A percentile compares a stretch with the other conserved stretches of the same genome.
Conservation (phyloP, 2,329 filamentous ascomycete genomes). For the Teratosphaeria viscida region DNA sequence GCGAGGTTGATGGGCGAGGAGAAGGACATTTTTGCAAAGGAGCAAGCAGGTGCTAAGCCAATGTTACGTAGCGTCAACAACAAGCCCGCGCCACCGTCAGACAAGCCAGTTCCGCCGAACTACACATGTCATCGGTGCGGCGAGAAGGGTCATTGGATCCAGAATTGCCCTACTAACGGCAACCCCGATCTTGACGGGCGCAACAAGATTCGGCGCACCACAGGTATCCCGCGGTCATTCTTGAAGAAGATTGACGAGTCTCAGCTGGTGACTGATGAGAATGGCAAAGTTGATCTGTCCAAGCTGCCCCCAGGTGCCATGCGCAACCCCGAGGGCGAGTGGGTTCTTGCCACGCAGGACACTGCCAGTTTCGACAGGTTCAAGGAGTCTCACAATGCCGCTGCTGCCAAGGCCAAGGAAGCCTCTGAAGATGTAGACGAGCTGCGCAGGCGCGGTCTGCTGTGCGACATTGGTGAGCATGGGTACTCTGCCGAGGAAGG, state of each 20-base stretch:
- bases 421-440: conserved; percentile 72
- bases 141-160: conserved; percentile 97
- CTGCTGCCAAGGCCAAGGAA: conserved; percentile 66
- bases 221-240: conserved; percentile 91
- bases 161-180: conserved; percentile 95
- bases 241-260: conserved; percentile 83
- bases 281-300: conserved; percentile 62
- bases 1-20: conserved; percentile 85
- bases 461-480: conserved; percentile 93
- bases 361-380: conserved; percentile 95
- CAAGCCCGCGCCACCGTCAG: conserved; percentile 70
- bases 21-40: conserved; percentile 82
- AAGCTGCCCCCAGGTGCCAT: conserved; percentile 80
- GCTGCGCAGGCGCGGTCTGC: conserved; percentile 74
- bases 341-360: conserved; percentile 91
- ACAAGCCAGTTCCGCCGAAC: conserved; percentile 83
- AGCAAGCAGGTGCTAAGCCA: conserved; percentile 73
- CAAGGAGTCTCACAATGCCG: conserved; percentile 84
- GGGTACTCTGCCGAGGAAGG: conserved; percentile 70
- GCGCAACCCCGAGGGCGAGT: conserved; percentile 96
- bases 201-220: conserved; percentile 88
- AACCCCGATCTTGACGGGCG: conserved; percentile 92
- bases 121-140: conserved; percentile 96
- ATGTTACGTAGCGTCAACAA: conserved; percentile 25
- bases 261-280: conserved; percentile 49